Evolutionary conservation across 2,329 filamentous ascomycete species (phyloP).

Genomic region (Ceratocystis cubensis): DNA sequence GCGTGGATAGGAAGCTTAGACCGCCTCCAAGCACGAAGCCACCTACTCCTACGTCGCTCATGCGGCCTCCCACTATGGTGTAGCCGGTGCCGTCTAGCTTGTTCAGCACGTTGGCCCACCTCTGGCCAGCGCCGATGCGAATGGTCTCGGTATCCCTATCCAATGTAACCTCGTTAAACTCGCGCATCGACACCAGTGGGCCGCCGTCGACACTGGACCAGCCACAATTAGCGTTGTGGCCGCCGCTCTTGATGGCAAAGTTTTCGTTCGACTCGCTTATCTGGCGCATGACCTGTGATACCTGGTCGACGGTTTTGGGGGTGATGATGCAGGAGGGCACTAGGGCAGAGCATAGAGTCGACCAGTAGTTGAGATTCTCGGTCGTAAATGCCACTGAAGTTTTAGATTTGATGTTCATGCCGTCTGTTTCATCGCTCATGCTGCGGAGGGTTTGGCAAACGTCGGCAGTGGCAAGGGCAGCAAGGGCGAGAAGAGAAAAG

Average conservation of each 20-base stretch:
- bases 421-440: background rate
- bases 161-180: conserved; percentile 22
- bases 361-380: conserved; percentile 27
- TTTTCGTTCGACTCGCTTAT: conserved; percentile 21
- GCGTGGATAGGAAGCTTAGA: conserved; percentile 25
- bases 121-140: conserved; percentile 34
- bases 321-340: conserved; percentile 25
- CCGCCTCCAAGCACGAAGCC: conserved; percentile 26
- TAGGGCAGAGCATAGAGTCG: conserved; percentile 25
- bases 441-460: background rate
- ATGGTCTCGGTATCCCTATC: conserved; percentile 26
- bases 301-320: conserved; percentile 24
- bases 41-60: conserved; percentile 27
- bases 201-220: conserved; percentile 26
- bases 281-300: conserved; percentile 21
- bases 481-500: conserved; percentile 6
- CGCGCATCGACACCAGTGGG: conserved; percentile 25
- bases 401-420: background rate
- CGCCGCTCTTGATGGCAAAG: conserved; percentile 33
- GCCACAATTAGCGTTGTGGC: conserved; percentile 27
- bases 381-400: background rate
- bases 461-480: conserved; percentile 9
- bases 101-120: conserved; percentile 30
- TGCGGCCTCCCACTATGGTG: conserved; percentile 34
- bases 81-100: conserved; percentile 27